Evolutionary conservation across 805 yeast species (phyloP), one percentile per base, ranked within the genome.

Genomic region (Allodekkera sacchari): DNA sequence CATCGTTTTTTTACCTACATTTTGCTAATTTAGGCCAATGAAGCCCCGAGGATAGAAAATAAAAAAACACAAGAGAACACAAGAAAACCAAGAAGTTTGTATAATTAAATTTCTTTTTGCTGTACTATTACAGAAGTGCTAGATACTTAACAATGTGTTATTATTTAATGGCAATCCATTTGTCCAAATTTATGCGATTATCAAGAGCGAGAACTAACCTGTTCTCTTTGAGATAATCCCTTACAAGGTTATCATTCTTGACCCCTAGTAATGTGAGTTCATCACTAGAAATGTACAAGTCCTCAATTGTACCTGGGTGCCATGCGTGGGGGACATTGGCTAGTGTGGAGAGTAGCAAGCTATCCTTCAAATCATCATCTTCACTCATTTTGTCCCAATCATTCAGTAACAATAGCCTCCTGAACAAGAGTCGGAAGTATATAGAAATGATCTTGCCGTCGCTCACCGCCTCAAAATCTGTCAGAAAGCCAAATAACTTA

Each of bases 341-440:
- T 20, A 40, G 33, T 11, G 43, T 28, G 31, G 21, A 33, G 20
- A 45, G 27, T 25, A 41, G 42, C 15, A 27, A 35, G 33, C 41
- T 42, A 7, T 40, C 33, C 23, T 38, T 23, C 9, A 45, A 16
- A 10, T 37, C 31, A 2, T 23, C 32, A 5, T 43, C 43, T 11
- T 31, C 33, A 16, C 30, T 28, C 10, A 72, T 51, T 13, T 52
- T 46, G 6, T 48, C 38, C 79, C 83, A 74, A 39, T 71, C 63
- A 40, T 78, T 81, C 38, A 43, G 52, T 28, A 59, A 54, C 15
- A 82, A 53, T 28, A 79, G 60, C 39, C 87, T 60, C 41, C 71
- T 63, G 85, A 88, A 81, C 0, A 77, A n/a, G n/a, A n/a, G n/a
- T n/a, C n/a, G n/a, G n/a, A n/a, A n/a, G n/a, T n/a, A n/a, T n/a